Base-by-base conservation (phyloP, 164 flowering plant genomes). In the Houttuynia cordata region DNA sequence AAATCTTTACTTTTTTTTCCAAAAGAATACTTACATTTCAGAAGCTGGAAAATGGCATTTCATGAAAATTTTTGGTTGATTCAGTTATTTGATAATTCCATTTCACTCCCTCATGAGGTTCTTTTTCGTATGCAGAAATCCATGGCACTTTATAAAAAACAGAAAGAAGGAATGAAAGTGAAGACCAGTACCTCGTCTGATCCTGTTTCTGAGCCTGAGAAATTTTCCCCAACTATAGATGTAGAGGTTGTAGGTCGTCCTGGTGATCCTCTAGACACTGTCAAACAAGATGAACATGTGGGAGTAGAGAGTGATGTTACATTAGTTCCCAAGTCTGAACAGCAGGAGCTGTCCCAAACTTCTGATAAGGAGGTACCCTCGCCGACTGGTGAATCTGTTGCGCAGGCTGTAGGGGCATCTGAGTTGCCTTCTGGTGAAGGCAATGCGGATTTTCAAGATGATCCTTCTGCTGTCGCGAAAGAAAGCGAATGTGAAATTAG, bases 91-190 rank as follows among this genome's bases (percentile, higher is more conserved):
- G 37, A 30, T 30, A 30, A 30, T 30, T 30, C 37, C 37, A 30
- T 6, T 30, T 30, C 37, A 2, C 4, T n/a, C 4, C 37, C 37
- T 30, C 2, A 30, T 6, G 6, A 25, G 45, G 12, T 9, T 24
- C 47, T 68, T 62, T 10, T 21, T 47, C n/a, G 39, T 49, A 24
- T 77, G 77, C 84, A 90, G 97, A 78, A 72, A 69, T 84, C 97
- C 41, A 70, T 90, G 80, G 62, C 67, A 41, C 80, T 82, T 6
- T 90, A 90, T 76, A 82, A 75, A 76, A 77, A 78, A 72, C 85
- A 80, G 72, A 68, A 62, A 20, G 71, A 65, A 53, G 75, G 66
- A 41, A 58, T 52, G 21, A 52, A 62, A 53, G 53, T 57, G 25
- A 55, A 19, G 58, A 41, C 34, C 50, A 53, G 30, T 12, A 14